These are phyloP conservation scores for Hippophae gyantsensis DNA, from an alignment of 306 rosid species.

Conservation along the genomic window DNA sequence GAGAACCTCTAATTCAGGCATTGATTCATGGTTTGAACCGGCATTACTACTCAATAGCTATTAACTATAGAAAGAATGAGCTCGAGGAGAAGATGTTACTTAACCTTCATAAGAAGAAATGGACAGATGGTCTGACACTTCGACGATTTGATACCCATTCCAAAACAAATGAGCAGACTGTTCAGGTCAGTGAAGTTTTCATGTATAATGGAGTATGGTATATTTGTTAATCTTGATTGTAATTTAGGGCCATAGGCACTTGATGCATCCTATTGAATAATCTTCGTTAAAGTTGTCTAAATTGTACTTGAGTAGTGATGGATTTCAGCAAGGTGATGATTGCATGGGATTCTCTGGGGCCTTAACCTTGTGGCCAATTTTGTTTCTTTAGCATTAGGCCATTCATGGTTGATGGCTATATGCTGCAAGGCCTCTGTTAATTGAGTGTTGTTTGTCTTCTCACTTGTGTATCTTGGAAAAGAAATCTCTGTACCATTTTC, in stretches of 20 bases:
- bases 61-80: constrained; percentile 87
- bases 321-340: not conserved
- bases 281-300: no score
- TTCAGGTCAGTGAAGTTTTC: constrained; percentile 46
- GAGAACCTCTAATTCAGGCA: constrained; percentile 45
- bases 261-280: no score
- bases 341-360: not conserved
- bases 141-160: constrained; percentile 76
- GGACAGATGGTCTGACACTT: constrained; percentile 90
- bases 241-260: not conserved
- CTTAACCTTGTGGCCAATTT: not conserved
- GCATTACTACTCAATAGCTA: constrained; percentile 89
- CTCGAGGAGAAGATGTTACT: constrained; percentile 93
- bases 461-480: not conserved
- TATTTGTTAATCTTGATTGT: not conserved
- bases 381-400: not conserved
- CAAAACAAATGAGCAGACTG: constrained; percentile 88
- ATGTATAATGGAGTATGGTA: not conserved
- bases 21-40: constrained; percentile 89
- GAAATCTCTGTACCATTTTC: no score
- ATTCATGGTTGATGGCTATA: not conserved
- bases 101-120: constrained; percentile 92
- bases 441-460: not conserved
- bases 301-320: no score
- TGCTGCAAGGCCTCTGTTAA: not conserved